These are phyloP conservation scores for Cladophialophora exuberans DNA, from an alignment of 2,329 filamentous ascomycete species.

Conservation along the genomic window DNA sequence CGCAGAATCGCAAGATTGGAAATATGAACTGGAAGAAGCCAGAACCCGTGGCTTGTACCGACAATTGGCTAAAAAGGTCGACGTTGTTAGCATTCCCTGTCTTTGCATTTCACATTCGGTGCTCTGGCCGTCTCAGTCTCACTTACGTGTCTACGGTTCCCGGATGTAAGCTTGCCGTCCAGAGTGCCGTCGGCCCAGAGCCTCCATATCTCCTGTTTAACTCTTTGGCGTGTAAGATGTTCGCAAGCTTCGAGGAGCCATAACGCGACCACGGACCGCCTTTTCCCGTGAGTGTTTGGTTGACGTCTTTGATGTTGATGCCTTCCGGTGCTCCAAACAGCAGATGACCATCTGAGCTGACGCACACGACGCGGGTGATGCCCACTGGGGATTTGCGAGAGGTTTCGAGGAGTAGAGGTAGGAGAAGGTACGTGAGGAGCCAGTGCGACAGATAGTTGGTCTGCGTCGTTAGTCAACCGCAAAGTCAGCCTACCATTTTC, in stretches of 20 bases:
- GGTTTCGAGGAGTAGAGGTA: slow-evolving; percentile 40
- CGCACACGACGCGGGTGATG: slow-evolving; percentile 51
- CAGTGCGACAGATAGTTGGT: slow-evolving; percentile 52
- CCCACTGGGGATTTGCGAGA: slow-evolving; percentile 22
- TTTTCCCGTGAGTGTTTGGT: slow-evolving; percentile 36
- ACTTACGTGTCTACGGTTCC: slow-evolving; percentile 53
- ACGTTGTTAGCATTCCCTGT: too few species aligned
- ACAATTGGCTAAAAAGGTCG: not conserved
- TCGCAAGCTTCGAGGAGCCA: slow-evolving; percentile 55
- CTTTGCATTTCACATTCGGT: too few species aligned
- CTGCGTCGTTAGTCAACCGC: too few species aligned
- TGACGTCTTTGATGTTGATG: slow-evolving; percentile 40
- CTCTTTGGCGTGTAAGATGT: slow-evolving; percentile 50
- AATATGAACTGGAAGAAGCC: not conserved
- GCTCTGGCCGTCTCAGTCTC: too few species aligned
- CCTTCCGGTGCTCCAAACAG: slow-evolving; percentile 31
- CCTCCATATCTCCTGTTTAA: slow-evolving; percentile 45
- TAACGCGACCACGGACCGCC: slow-evolving; percentile 45
- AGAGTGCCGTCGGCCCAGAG: slow-evolving; percentile 37
- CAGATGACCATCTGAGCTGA: slow-evolving; percentile 40
- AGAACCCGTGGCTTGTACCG: not conserved
- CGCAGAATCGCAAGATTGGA: not conserved
- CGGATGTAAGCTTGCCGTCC: slow-evolving; percentile 50
- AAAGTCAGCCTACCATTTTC: too few species aligned
- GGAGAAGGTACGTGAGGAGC: slow-evolving; percentile 45